These are phyloP conservation scores for Ananas comosus DNA, from an alignment of 176 grass and related monocot species.

Conservation along the genomic window DNA sequence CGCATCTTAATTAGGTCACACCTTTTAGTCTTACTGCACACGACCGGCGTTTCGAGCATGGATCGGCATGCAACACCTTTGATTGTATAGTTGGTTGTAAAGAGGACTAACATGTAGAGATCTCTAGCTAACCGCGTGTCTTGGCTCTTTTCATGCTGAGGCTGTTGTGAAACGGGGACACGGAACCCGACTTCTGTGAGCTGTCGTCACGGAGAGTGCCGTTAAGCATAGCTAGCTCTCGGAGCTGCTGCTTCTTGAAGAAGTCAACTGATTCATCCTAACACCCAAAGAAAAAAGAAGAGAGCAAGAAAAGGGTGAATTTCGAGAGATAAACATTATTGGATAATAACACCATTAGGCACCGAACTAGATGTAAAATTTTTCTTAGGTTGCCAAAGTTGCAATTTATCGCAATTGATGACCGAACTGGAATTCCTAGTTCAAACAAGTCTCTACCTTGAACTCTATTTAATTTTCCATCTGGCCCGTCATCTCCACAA, in stretches of 20 bases:
- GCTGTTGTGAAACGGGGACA: constrained; percentile 32
- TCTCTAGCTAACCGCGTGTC: constrained; percentile 21
- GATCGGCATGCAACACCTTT: background rate
- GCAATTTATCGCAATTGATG: no score
- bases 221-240: constrained; percentile 38
- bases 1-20: no score
- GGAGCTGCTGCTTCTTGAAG: constrained; percentile 41
- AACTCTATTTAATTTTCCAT: no score
- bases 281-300: background rate
- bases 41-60: background rate
- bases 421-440: no score
- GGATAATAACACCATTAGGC: no score
- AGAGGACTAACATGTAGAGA: background rate
- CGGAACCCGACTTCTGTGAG: constrained; percentile 24
- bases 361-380: no score
- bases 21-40: background rate
- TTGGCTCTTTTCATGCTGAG: constrained; percentile 41
- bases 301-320: no score
- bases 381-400: no score
- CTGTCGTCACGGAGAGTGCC: constrained; percentile 32
- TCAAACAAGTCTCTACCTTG: no score
- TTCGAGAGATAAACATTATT: background rate
- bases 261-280: constrained; percentile 38
- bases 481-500: no score
- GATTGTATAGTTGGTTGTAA: background rate